Evolutionary conservation across 768 basidiomycete species (phyloP).

Genomic region (Leccinum incarnatum): DNA sequence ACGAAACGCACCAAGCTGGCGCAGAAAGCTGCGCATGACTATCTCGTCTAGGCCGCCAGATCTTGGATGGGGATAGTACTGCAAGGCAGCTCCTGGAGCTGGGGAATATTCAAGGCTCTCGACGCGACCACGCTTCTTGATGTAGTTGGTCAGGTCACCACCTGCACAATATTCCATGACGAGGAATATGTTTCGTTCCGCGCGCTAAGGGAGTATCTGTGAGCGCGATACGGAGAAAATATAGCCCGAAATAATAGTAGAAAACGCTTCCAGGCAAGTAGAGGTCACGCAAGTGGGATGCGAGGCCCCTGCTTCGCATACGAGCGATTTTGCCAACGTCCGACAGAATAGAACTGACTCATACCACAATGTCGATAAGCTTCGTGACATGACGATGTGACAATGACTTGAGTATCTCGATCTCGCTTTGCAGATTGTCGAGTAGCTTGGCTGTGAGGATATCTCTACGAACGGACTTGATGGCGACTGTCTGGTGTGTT

Average conservation of each 20-base stretch:
- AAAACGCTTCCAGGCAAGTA: neutral
- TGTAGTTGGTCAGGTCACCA: conserved; percentile 93
- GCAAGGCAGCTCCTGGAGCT: conserved; percentile 60
- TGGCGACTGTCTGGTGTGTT: conserved; percentile 76
- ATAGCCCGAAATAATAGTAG: neutral
- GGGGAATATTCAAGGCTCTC: conserved; percentile 85
- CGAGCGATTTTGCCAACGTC: conserved; percentile 1
- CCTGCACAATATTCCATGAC: conserved; percentile 98
- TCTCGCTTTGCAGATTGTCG: conserved; percentile 98
- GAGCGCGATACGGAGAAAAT: conserved; percentile 6
- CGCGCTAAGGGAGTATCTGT: conserved; percentile 44
- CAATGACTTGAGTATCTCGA: conserved; percentile 91
- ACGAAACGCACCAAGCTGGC: conserved; percentile 70
- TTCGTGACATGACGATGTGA: conserved; percentile 92
- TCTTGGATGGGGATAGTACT: conserved; percentile 89
- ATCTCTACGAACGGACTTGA: conserved; percentile 90
- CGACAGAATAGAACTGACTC: conserved; percentile 20
- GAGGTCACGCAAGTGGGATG: neutral
- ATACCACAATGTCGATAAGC: conserved; percentile 88
- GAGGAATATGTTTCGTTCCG: conserved; percentile 81
- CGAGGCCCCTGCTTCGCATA: neutral
- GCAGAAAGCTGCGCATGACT: conserved; percentile 87
- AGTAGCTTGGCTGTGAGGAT: conserved; percentile 89
- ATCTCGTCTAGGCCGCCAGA: conserved; percentile 89
- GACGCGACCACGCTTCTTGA: conserved; percentile 95